These are phyloP conservation scores for Peronospora destructor DNA, from an alignment of 352 stramenopile species.

Conservation along the genomic window DNA sequence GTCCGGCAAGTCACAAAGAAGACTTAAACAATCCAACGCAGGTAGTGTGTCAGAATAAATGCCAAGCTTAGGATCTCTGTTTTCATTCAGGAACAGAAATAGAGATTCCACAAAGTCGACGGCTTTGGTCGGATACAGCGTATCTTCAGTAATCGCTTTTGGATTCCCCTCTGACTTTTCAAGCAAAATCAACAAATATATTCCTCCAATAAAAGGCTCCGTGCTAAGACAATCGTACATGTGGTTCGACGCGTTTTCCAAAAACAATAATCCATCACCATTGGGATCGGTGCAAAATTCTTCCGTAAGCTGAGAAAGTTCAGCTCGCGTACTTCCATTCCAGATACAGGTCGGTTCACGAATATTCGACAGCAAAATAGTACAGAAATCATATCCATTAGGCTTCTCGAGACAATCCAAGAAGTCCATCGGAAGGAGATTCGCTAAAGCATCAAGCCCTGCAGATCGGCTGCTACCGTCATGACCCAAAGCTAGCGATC, in stretches of 20 bases:
- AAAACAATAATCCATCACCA: constrained; percentile 50
- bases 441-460: constrained; percentile 53
- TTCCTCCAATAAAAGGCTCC: constrained; percentile 59
- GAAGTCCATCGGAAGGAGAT: constrained; percentile 66
- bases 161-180: constrained; percentile 54
- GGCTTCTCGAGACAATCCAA: constrained; percentile 64
- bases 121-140: constrained; percentile 44
- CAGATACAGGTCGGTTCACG: constrained; percentile 73
- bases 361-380: constrained; percentile 61
- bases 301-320: constrained; percentile 69
- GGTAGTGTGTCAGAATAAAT: constrained; percentile 77
- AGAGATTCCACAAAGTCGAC: constrained; percentile 55
- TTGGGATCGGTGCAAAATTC: constrained; percentile 57
- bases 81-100: constrained; percentile 76
- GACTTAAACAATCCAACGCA: constrained; percentile 60
- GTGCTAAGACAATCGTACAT: constrained; percentile 77
- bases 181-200: constrained; percentile 63
- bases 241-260: constrained; percentile 64
- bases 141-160: constrained; percentile 41
- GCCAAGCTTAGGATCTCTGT: constrained; percentile 56
- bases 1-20: constrained; percentile 52
- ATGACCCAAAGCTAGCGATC: constrained; percentile 49
- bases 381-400: constrained; percentile 68
- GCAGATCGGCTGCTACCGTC: constrained; percentile 46
- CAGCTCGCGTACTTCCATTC: constrained; percentile 50